A percentile compares a stretch with the other conserved stretches of the same genome.
Conservation (phyloP, 2,329 filamentous ascomycete genomes). For the Aspergillus fumigatiaffinis region DNA sequence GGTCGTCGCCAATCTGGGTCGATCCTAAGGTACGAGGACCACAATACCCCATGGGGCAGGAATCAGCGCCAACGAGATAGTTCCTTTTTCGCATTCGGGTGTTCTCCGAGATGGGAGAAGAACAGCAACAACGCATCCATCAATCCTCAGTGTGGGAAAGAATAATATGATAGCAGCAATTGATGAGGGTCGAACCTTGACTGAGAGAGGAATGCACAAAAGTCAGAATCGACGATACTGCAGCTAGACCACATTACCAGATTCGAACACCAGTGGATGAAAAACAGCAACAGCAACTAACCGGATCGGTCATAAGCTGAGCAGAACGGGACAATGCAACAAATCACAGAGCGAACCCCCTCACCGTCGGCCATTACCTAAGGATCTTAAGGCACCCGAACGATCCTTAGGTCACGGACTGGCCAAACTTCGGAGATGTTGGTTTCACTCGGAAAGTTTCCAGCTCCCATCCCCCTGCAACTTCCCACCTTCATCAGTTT, state of each 20-base stretch:
- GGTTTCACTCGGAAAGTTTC: background rate
- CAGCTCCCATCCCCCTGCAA: background rate
- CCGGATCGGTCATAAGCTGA: background rate
- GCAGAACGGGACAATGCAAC: background rate
- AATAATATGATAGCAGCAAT: background rate
- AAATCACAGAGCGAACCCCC: background rate
- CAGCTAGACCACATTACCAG: background rate
- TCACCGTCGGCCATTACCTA: background rate
- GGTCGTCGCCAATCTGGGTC: background rate
- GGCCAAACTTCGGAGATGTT: background rate
- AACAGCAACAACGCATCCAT: background rate
- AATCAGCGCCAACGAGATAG: background rate
- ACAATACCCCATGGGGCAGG: background rate
- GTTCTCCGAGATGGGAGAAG: background rate
- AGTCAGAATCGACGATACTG: background rate
- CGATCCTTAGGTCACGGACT: background rate
- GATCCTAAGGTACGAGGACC: background rate
- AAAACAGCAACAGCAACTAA: too few relatives aligned
- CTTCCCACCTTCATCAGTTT: background rate
- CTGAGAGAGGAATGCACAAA: background rate
- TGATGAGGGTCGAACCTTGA: background rate
- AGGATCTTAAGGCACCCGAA: background rate
- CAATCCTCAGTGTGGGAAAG: background rate
- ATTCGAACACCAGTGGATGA: background rate
- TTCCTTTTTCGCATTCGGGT: background rate